A percentile compares a stretch with the other conserved stretches of the same genome.
Evolutionary conservation across 257 asterid genomes (phyloP).

Genomic region (Plectranthus barbatus): DNA sequence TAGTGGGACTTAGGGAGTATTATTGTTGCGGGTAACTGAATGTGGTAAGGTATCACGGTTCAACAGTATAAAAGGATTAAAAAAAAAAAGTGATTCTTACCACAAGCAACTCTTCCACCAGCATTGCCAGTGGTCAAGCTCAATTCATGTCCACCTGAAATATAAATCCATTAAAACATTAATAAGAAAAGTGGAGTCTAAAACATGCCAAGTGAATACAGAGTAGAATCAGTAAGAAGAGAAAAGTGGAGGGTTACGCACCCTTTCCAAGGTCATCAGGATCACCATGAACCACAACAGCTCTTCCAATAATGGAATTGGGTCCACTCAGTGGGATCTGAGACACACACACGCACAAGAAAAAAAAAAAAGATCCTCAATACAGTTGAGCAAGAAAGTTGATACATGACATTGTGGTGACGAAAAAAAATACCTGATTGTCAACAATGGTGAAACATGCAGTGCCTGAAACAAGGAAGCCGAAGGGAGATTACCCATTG

Average conservation of each 20-base stretch:
- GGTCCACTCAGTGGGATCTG: conserved; percentile 89
- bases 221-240: background rate
- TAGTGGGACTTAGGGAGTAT: no score
- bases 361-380: background rate
- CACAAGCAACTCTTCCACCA: conserved; percentile 94
- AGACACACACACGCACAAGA: no score
- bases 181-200: no score
- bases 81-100: conserved; percentile 31
- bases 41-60: background rate
- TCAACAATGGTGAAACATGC: conserved; percentile 61
- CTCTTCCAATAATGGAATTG: conserved; percentile 87
- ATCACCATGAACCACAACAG: conserved; percentile 97
- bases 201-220: no score
- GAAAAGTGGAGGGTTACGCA: conserved; percentile 20
- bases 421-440: conserved; percentile 44
- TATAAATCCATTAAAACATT: background rate
- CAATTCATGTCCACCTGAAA: conserved; percentile 90
- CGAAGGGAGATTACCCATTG: background rate
- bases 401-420: background rate
- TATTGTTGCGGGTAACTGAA: no score
- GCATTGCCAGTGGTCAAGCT: conserved; percentile 93
- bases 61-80: background rate
- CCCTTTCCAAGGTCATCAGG: conserved; percentile 98
- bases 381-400: background rate
- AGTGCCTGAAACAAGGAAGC: conserved; percentile 44